Conservation (phyloP, 352 stramenopile genomes). For the Phytophthora pisi region DNA sequence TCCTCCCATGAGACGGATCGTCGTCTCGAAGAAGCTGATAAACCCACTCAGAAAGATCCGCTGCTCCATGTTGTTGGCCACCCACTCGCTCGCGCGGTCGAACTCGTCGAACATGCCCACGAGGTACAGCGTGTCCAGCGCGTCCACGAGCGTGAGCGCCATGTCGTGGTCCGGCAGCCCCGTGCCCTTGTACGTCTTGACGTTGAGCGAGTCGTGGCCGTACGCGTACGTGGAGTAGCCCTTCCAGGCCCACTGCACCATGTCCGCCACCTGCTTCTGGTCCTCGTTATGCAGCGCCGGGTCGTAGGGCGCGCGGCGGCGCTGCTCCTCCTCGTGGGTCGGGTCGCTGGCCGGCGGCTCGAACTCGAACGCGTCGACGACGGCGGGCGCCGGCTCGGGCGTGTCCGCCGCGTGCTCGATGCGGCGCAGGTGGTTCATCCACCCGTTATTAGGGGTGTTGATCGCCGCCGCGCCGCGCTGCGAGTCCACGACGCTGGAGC, state of each 20-base stretch:
- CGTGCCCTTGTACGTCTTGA: constrained; percentile 59
- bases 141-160: constrained; percentile 80
- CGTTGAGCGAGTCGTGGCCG: constrained; percentile 74
- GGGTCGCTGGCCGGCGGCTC: constrained; percentile 32
- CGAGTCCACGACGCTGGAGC: constrained; percentile 22
- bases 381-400: constrained; percentile 1
- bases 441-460: constrained; percentile 32
- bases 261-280: constrained; percentile 63
- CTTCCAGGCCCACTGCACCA: constrained; percentile 83
- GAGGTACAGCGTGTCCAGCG: constrained; percentile 79
- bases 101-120: constrained; percentile 84
- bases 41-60: constrained; percentile 68
- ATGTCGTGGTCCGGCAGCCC: constrained; percentile 71
- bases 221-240: constrained; percentile 77
- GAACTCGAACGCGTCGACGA: constrained; percentile 20
- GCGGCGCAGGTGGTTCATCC: constrained; percentile 46
- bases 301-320: constrained; percentile 50
- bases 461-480: constrained; percentile 1
- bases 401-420: constrained; percentile 29
- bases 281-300: constrained; percentile 56
- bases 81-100: constrained; percentile 68
- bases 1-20: constrained; percentile 75
- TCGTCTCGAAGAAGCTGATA: constrained; percentile 85
- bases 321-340: constrained; percentile 39
- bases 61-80: constrained; percentile 64